Base-by-base conservation (phyloP, 2,329 filamentous ascomycete genomes). In the Penicillium italicum region DNA sequence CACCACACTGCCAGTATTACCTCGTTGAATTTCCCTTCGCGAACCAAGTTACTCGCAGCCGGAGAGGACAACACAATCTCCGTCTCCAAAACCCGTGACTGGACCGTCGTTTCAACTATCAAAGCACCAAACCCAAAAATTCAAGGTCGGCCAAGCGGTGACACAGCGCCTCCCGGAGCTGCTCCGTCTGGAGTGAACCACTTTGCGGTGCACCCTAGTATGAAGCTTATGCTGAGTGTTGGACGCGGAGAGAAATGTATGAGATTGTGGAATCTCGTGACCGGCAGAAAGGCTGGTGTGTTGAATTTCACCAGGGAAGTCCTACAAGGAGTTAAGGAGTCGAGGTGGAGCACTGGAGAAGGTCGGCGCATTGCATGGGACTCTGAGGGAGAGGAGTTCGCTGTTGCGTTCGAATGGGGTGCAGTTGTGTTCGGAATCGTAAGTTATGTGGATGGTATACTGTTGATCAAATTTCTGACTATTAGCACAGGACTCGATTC, bases 201-300 rank as follows among this genome's bases (percentile, higher is more conserved):
- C 72, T 96, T 99, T 72, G 91, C 93, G 2, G 88, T 99, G 26
- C 94, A 99, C 72, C 93, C 94, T 0, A 95, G 90, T 72, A 90
- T 96, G 83, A 97, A 97, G 77, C 79, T 99, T 48, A 96, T 97
- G 90, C 85, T 99, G 57, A 95, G 85, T 65, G 91, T 97, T 9
- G 88, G 90, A 63, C 90, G 88, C 66, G 91, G 91, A 62, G 94
- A 99, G 77, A 86, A 85, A 62, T 91, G 87, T 68, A 95, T 99
- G 89, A 81, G 94, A 61, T 74, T 97, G 62, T 99, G 94, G 94
- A 97, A 99, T 69, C 74, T 99, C 61, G 91, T 97, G 62, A 97
- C 93, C 3, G 94, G 92, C 16, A 96, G 93, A 77, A 97, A 96
- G 77, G 92, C 92, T 0, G 91, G 92, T 30, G 92, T 96, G 50